Conservation (phyloP, 2,329 filamentous ascomycete species). For the Sarocladiaceae sp. region DNA sequence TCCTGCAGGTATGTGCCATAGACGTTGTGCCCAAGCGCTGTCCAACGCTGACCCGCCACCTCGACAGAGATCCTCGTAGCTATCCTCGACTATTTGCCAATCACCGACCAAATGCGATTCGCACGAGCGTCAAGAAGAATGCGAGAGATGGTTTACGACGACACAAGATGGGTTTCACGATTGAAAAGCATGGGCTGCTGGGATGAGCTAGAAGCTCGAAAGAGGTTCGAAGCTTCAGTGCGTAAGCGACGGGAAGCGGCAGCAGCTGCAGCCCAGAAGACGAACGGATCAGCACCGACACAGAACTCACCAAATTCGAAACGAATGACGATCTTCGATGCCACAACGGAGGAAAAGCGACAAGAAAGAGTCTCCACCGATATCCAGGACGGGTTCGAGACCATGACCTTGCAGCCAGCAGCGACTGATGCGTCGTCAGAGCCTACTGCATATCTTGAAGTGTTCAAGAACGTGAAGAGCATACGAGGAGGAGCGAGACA, state of each 20-base stretch:
- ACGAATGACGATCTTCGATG: constrained; percentile 41
- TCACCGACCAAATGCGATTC: constrained; percentile 79
- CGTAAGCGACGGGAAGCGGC: constrained; percentile 54
- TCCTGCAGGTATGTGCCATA: constrained; percentile 63
- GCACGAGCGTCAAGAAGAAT: constrained; percentile 81
- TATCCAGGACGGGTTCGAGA: constrained; percentile 71
- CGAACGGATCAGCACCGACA: constrained; percentile 13
- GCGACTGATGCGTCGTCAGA: constrained; percentile 47
- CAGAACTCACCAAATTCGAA: constrained; percentile 7
- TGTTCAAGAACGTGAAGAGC: constrained; percentile 69
- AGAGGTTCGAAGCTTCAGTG: constrained; percentile 70
- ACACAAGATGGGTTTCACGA: constrained; percentile 87
- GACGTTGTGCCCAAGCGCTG: too few relatives aligned
- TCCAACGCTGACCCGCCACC: not conserved
- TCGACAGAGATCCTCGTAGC: constrained; percentile 73
- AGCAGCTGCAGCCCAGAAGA: constrained; percentile 14
- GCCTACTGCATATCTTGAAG: constrained; percentile 60
- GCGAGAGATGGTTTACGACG: constrained; percentile 98
- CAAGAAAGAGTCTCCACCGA: constrained; percentile 34
- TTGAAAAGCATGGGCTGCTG: constrained; percentile 85
- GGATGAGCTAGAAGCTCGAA: constrained; percentile 83
- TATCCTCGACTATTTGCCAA: constrained; percentile 84
- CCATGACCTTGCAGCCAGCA: constrained; percentile 52
- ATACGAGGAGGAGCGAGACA: constrained; percentile 80
- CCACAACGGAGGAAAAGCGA: constrained; percentile 60